phyloP scores from a whole-genome alignment of 2,329 filamentous ascomycete species.

The Aphanocladium album region DNA sequence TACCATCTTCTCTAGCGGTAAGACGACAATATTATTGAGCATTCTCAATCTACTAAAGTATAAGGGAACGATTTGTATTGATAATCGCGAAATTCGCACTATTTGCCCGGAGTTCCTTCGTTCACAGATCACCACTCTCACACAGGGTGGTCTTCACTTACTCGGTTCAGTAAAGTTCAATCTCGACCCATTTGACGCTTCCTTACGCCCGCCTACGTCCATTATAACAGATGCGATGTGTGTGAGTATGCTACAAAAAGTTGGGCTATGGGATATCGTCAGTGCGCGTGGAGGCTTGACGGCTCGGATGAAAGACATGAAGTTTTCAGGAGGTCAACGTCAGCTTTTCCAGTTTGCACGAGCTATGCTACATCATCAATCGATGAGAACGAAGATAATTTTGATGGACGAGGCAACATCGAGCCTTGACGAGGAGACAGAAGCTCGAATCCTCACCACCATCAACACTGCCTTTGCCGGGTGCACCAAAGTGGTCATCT shows the following conservation, averaged over 20 bases:
- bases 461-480: neutral
- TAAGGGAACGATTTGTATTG: conserved; percentile 2
- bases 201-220: neutral
- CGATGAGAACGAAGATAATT: neutral
- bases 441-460: neutral
- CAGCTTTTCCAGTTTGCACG: neutral
- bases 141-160: neutral
- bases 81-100: neutral
- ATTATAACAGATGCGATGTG: neutral
- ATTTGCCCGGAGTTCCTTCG: neutral
- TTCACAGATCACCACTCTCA: neutral
- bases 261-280: conserved; percentile 2
- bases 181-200: neutral
- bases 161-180: neutral
- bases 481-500: neutral
- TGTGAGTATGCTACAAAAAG: neutral
- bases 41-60: neutral
- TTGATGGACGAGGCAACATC: conserved; percentile 5
- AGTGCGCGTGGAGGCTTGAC: neutral
- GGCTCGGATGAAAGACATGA: neutral
- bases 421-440: neutral
- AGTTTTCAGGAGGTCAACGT: neutral
- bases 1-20: neutral
- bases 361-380: neutral
- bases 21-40: neutral